Percentiles rank a stretch among this genome's conserved stretches.
Conservation (phyloP, 2,329 filamentous ascomycete species). For the Sporothrix phasma region DNA sequence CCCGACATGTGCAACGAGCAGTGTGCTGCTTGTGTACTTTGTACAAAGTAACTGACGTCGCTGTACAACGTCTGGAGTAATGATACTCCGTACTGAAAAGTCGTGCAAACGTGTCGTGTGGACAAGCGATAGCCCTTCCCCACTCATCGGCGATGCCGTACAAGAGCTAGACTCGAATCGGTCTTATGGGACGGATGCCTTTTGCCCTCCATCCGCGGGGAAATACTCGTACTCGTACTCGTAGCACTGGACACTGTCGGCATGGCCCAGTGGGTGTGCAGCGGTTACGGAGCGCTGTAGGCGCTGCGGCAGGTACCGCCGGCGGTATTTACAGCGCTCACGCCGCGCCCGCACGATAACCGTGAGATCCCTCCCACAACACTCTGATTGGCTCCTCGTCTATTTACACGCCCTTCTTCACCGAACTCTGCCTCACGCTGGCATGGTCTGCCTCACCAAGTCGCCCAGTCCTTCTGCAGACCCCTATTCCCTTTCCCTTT, state of each 20-base stretch:
- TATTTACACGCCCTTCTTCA: slow-evolving; percentile 15
- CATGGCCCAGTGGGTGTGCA: too few species aligned
- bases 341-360: too few species aligned
- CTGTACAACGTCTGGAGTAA: too few species aligned
- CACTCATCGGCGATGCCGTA: slow-evolving; percentile 12
- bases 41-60: too few species aligned
- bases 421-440: slow-evolving; percentile 17
- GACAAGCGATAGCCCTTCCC: background rate
- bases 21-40: too few species aligned
- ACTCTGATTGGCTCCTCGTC: background rate
- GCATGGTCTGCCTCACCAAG: slow-evolving; percentile 4
- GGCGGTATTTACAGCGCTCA: background rate
- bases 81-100: too few species aligned
- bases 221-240: background rate
- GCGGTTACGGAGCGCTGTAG: background rate
- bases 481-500: slow-evolving; percentile 12
- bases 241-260: too few species aligned
- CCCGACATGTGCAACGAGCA: too few species aligned
- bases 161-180: background rate
- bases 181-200: background rate
- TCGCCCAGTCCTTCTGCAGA: slow-evolving; percentile 10
- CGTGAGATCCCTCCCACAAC: too few species aligned
- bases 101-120: background rate
- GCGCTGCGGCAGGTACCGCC: background rate
- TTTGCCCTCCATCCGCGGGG: background rate